Base-by-base conservation (phyloP, 1,284 basidiomycete genomes). In the Pascua guehoae region DNA sequence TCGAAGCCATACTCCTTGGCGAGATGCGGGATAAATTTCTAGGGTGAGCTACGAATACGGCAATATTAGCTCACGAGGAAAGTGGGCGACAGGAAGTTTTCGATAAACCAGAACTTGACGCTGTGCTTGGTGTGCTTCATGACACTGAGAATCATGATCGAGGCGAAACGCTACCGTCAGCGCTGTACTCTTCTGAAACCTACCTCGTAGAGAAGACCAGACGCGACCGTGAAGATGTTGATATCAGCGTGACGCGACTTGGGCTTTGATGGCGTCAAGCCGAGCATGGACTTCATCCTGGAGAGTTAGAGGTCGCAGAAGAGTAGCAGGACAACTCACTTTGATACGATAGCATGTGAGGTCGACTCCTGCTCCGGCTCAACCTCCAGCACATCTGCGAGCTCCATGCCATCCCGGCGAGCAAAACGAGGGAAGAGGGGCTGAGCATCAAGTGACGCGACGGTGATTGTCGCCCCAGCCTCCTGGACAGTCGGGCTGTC, bases 71-170 rank as follows among this genome's bases (percentile, higher is more conserved):
- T 63, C 60, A 90, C 90, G 58, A 97, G 81, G 84, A 98, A 98
- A 0, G 93, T 91, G 0, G 95, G 95, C 0, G 95, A 98, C 18
- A 98, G 82, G 83, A 98, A 98, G 78, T 98, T 98, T 72, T 97
- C 72, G 65, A 98, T 98, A 77, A 98, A 98, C 95, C 95, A 98
- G 78, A 98, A 98, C 75, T 98, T 98, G 75, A 98, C 93, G 24
- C 84, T 87, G 67, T 86, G 88, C 39, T 92, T 85, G 4, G 95
- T 98, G 71, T 98, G 94, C 54, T 87, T 86, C 66, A 98, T 82
- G 24, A 98, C 96, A 66, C 90, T 94, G 41, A 98, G 81, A 59
- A 97, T 91, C 95, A 98, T 98, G 79, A 98, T 96, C 32, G 91
- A 93, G 0, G 88, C 93, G 78, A 98, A 98, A 14, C 95, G 87